Percentiles rank a stretch among this genome's conserved stretches.
These are phyloP conservation scores for Orbilia brochopaga DNA, from an alignment of 2,329 filamentous ascomycete species.

Conservation along the genomic window DNA sequence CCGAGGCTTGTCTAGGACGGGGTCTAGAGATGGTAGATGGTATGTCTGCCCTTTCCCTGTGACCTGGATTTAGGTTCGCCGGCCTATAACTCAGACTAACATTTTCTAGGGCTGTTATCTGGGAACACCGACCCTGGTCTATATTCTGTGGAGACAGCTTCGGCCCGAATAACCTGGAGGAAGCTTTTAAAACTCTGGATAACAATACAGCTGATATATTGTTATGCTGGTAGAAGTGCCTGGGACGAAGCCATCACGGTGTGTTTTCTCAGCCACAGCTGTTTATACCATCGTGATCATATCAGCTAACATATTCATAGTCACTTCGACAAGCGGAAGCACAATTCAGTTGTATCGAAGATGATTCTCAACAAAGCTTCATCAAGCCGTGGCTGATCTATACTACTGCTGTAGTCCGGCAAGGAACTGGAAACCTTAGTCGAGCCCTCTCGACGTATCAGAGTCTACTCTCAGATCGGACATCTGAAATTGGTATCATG, in stretches of 20 bases:
- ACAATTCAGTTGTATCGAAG: conserved; percentile 26
- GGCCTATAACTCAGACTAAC: neutral
- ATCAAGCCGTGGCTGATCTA: conserved; percentile 45
- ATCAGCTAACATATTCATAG: conserved; percentile 7
- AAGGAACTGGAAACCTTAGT: conserved; percentile 42
- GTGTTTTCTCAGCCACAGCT: neutral
- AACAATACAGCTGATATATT: conserved; percentile 45
- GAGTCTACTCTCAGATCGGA: conserved; percentile 42
- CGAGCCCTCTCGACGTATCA: conserved; percentile 36
- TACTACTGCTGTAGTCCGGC: conserved; percentile 43
- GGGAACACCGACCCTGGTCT: conserved; percentile 27
- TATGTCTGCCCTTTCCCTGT: conserved; percentile 53
- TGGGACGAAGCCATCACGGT: conserved; percentile 44
- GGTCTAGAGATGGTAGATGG: conserved; percentile 64
- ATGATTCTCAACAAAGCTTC: conserved; percentile 40
- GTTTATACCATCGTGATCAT: neutral
- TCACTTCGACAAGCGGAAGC: conserved; percentile 41
- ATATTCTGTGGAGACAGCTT: conserved; percentile 44
- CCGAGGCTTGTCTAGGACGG: conserved; percentile 66
- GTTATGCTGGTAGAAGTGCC: conserved; percentile 40
- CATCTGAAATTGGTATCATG: conserved; percentile 60
- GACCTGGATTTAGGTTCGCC: neutral
- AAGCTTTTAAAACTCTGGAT: conserved; percentile 33
- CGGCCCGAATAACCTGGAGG: conserved; percentile 36
- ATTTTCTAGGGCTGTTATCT: conserved; percentile 15